Evolutionary conservation across 805 yeast genomes (phyloP).

Genomic region (Kazachstania taianensis): DNA sequence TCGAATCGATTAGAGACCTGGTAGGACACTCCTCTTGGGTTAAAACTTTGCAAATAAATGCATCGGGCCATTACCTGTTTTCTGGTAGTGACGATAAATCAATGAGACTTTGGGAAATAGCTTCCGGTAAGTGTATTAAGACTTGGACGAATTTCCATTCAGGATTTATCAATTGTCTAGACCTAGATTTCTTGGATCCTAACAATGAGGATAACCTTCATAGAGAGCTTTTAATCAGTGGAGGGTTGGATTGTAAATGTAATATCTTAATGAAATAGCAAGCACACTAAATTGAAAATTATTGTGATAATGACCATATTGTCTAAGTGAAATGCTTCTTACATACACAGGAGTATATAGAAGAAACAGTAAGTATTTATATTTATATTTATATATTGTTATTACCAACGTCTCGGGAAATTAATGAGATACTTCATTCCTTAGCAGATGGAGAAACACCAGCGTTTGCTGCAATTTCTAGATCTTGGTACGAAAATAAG

Average conservation of each 20-base stretch:
- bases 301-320: no score
- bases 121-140: conserved; percentile 32
- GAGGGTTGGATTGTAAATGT: conserved; percentile 17
- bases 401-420: not conserved
- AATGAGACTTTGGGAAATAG: conserved; percentile 69
- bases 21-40: conserved; percentile 86
- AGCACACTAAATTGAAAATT: not conserved
- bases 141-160: conserved; percentile 51
- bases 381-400: not conserved
- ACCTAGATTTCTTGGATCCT: conserved; percentile 17
- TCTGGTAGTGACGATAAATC: conserved; percentile 75
- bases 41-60: conserved; percentile 37
- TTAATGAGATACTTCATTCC: not conserved
- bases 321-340: no score
- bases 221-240: conserved; percentile 18
- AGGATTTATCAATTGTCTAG: conserved; percentile 63
- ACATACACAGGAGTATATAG: not conserved
- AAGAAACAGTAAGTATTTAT: not conserved
- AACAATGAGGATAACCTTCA: conserved; percentile 2
- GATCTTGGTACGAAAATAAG: conserved; percentile 30
- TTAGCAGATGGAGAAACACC: not conserved
- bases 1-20: conserved; percentile 45
- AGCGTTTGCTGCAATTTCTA: conserved; percentile 5
- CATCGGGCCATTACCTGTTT: conserved; percentile 70
- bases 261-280: conserved; percentile 12